phyloP scores from a whole-genome alignment of 345 rosid species.

The Hirschfeldia incana region DNA sequence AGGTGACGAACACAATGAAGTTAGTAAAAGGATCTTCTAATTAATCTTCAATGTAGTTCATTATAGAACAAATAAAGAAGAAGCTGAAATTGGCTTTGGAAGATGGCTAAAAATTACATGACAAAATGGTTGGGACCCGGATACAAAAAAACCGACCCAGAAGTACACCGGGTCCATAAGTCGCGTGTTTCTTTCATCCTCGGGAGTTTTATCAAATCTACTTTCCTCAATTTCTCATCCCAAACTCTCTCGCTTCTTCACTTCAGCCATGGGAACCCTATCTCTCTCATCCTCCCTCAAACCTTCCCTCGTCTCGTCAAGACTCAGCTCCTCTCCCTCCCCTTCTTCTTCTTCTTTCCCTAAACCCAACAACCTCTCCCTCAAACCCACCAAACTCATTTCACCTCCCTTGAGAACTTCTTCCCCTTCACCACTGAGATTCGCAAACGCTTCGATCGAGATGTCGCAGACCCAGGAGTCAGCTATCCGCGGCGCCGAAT shows the following conservation, averaged over 20 bases:
- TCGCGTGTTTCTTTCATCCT: slow-evolving; percentile 27
- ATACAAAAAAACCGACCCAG: background rate
- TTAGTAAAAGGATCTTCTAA: too few species aligned
- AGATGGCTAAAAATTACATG: too few species aligned
- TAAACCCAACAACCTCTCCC: slow-evolving; percentile 33
- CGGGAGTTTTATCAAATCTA: slow-evolving; percentile 19
- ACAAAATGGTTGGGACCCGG: too few species aligned
- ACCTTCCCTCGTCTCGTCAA: slow-evolving; percentile 40
- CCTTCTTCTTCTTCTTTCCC: slow-evolving; percentile 25
- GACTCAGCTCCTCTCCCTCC: slow-evolving; percentile 33
- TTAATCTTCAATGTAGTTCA: too few species aligned
- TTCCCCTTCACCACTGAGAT: slow-evolving; percentile 27
- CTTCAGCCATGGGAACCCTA: slow-evolving; percentile 51
- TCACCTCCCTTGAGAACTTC: slow-evolving; percentile 38
- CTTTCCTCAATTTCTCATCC: slow-evolving; percentile 15
- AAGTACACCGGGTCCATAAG: background rate
- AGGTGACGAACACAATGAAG: too few species aligned
- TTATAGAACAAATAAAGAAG: too few species aligned
- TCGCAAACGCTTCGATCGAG: slow-evolving; percentile 41
- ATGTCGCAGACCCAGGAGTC: slow-evolving; percentile 60
- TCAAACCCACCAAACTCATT: slow-evolving; percentile 36
- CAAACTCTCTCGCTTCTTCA: background rate
- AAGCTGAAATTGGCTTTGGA: too few species aligned
- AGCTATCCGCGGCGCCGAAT: slow-evolving; percentile 71
- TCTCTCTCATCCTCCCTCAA: slow-evolving; percentile 48